Percentiles rank a stretch among this genome's conserved stretches.
phyloP scores from a whole-genome alignment of 345 rosid species.

The Erysimum cheiranthoides region DNA sequence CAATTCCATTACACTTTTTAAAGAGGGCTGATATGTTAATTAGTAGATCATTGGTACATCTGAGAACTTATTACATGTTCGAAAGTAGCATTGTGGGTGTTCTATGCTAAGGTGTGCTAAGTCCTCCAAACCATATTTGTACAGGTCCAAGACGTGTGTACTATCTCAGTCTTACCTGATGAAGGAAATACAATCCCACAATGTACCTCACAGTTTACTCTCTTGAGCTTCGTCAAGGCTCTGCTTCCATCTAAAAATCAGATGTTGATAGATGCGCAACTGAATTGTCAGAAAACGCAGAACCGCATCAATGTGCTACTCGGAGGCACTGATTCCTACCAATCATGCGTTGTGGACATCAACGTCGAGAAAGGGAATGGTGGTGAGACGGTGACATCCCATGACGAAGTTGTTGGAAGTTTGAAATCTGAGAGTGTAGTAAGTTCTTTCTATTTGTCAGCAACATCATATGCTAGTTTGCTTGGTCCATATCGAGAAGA shows the following conservation, averaged over 20 bases:
- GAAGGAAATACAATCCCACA: constrained; percentile 52
- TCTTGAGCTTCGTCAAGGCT: constrained; percentile 72
- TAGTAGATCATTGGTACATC: constrained; percentile 14
- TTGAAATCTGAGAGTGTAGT: constrained; percentile 58
- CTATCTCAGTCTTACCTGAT: constrained; percentile 70
- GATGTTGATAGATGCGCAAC: constrained; percentile 57
- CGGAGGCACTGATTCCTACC: constrained; percentile 60
- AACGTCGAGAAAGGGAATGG: constrained; percentile 62
- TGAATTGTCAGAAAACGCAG: constrained; percentile 56
- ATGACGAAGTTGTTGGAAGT: constrained; percentile 53
- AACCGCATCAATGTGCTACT: constrained; percentile 65
- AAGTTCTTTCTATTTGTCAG: constrained; percentile 40
- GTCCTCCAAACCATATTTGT: constrained; percentile 17
- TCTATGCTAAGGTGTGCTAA: constrained; percentile 34
- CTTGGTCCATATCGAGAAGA: constrained; percentile 22
- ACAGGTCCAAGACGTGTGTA: constrained; percentile 69
- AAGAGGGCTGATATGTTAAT: neutral
- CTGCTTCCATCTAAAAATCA: constrained; percentile 62
- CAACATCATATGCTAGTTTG: neutral
- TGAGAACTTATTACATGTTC: constrained; percentile 44
- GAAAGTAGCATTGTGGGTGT: constrained; percentile 55
- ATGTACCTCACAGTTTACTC: constrained; percentile 53
- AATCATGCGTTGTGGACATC: constrained; percentile 70
- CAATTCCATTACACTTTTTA: neutral
- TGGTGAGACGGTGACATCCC: constrained; percentile 48